Percentiles rank a stretch among this genome's conserved stretches.
These are phyloP conservation scores for Yamadazyma philogaea DNA, from an alignment of 805 yeast genomes.

Conservation along the genomic window DNA sequence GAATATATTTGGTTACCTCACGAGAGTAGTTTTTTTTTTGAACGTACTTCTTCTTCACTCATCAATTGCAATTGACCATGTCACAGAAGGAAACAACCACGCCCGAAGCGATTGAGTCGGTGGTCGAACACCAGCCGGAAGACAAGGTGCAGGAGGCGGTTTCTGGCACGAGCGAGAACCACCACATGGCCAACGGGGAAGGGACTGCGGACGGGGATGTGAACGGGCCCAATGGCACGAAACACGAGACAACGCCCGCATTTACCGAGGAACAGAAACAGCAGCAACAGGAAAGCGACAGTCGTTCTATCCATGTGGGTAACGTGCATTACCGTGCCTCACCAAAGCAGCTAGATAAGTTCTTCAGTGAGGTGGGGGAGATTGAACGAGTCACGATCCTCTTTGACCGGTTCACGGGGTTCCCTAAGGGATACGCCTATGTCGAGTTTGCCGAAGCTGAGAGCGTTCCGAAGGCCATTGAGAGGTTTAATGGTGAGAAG, in stretches of 20 bases:
- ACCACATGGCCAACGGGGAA: too few species aligned
- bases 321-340: constrained; percentile 48
- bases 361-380: constrained; percentile 43
- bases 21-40: too few species aligned
- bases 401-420: constrained; percentile 42
- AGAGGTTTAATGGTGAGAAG: constrained; percentile 35
- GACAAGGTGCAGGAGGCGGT: too few species aligned
- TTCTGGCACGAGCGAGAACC: not conserved
- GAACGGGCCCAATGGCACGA: not conserved
- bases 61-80: too few species aligned
- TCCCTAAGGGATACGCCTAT: constrained; percentile 61
- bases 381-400: constrained; percentile 54
- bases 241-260: not conserved
- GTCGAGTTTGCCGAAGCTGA: constrained; percentile 49
- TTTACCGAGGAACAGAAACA: constrained; percentile 21
- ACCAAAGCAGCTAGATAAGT: constrained; percentile 49
- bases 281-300: constrained; percentile 46
- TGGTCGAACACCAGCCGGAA: not conserved
- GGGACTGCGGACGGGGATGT: too few species aligned
- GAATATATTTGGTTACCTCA: too few species aligned
- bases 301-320: constrained; percentile 53
- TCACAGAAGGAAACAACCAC: too few species aligned
- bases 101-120: not conserved
- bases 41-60: too few species aligned
- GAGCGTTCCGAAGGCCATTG: constrained; percentile 47